Evolutionary conservation across 2,329 filamentous ascomycete genomes (phyloP), one percentile per base, ranked within the genome.

Genomic region (Arthroderma sp.): DNA sequence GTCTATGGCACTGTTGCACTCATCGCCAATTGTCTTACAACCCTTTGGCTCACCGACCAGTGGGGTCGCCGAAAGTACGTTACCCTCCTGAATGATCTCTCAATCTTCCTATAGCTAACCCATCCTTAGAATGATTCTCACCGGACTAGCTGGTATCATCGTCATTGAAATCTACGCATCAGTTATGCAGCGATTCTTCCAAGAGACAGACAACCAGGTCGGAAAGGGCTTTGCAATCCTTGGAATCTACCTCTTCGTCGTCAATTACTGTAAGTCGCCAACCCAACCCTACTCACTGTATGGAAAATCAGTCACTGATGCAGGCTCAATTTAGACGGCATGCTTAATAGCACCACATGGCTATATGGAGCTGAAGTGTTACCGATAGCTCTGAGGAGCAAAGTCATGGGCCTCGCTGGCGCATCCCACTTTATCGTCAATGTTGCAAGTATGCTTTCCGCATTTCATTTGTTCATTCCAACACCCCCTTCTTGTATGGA

Each of bases 171-270:
- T 77, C 43, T 78, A 78, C 50, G 65, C 73, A 0, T 72, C 75
- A 1, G 68, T 77, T 36, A 77, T 78, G 72, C 74, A 78, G 56
- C 63, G 65, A 29, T 56, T 68, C 38, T 78, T 77, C 53, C 72
- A 77, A 52, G 62, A 73, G 48, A 74, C 69, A 0, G 55, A 73
- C 46, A 77, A 77, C 53, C 59, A 60, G 4, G 53, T 76, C 29
- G 75, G 75, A 33, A 77, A 78, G 52, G 75, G 73, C 0, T 78
- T 78, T 53, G 72, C 75, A 1, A 69, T 78, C 29, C 59, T 78
- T 1, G 75, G 74, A 0, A 77, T 78, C 28, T 78, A 77, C 48
- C 60, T 78, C 0, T 78, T 77, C 48, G 74, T 72, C 1, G 67
- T 75, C 2, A 63, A 58, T 11, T 78, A 75, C 50, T 77, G 70